A percentile compares a stretch with the other conserved stretches of the same genome.
These are phyloP conservation scores for Trametes hirsuta DNA, from an alignment of 1,284 basidiomycete species.

Conservation along the genomic window DNA sequence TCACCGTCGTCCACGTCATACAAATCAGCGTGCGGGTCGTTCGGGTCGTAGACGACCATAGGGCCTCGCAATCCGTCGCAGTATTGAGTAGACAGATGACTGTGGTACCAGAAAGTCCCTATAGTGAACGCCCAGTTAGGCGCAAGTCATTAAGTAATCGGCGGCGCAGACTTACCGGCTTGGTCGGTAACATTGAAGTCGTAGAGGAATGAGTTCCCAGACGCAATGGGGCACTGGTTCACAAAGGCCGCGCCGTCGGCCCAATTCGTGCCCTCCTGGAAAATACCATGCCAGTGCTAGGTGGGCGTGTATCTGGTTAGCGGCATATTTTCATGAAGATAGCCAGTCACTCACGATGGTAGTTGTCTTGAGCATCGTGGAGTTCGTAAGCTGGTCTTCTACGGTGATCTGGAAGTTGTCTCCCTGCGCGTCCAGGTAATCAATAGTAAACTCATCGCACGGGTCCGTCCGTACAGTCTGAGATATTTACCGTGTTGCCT, in stretches of 20 bases:
- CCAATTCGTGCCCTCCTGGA: slow-evolving; percentile 38
- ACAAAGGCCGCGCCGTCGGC: slow-evolving; percentile 42
- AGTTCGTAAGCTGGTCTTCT: slow-evolving; percentile 37
- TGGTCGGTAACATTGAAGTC: slow-evolving; percentile 37
- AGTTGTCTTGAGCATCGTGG: slow-evolving; percentile 38
- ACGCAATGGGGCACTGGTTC: slow-evolving; percentile 55
- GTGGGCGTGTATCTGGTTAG: background rate
- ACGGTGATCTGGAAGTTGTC: slow-evolving; percentile 40
- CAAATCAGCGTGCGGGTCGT: slow-evolving; percentile 41
- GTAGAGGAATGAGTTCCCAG: slow-evolving; percentile 49
- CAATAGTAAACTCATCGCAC: background rate
- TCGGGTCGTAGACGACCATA: slow-evolving; percentile 45
- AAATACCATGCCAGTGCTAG: slow-evolving; percentile 45
- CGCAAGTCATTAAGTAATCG: no score
- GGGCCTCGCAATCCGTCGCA: slow-evolving; percentile 42
- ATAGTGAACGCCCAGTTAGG: background rate
- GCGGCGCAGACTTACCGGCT: slow-evolving; percentile 28
- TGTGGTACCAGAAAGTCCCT: slow-evolving; percentile 31
- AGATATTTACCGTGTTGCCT: no score
- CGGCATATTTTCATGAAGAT: background rate
- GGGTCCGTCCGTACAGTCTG: no score
- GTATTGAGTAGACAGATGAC: slow-evolving; percentile 33
- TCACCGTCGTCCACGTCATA: slow-evolving; percentile 49
- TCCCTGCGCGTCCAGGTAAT: slow-evolving; percentile 21
- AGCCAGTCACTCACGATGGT: slow-evolving; percentile 34